Evolutionary conservation across 495 filamentous ascomycete species (phyloP).

Genomic region (Daldinia vernicosa): DNA sequence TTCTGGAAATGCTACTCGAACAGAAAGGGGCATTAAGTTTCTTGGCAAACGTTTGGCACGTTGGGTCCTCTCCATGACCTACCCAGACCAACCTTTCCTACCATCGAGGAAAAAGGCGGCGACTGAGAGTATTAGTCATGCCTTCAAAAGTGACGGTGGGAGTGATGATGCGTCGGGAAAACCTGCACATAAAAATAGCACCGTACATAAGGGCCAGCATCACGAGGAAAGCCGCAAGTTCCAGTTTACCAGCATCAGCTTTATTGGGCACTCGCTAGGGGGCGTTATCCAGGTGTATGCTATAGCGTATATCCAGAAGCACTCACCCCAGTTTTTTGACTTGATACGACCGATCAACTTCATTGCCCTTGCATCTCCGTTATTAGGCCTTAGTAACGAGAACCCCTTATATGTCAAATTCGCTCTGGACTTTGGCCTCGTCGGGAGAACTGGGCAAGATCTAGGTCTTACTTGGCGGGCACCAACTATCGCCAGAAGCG

Average conservation of each 20-base stretch:
- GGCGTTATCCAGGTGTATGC: slow-evolving; percentile 94
- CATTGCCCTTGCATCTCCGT: slow-evolving; percentile 87
- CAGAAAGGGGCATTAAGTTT: slow-evolving; percentile 95
- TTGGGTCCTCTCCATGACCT: slow-evolving; percentile 86
- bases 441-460: slow-evolving; percentile 94
- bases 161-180: slow-evolving; percentile 46
- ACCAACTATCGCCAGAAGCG: slow-evolving; percentile 80
- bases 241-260: slow-evolving; percentile 93
- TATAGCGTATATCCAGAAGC: slow-evolving; percentile 96
- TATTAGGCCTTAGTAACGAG: slow-evolving; percentile 94
- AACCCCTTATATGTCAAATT: slow-evolving; percentile 98
- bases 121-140: slow-evolving; percentile 51
- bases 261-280: slow-evolving; percentile 92
- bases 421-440: slow-evolving; percentile 93
- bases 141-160: slow-evolving; percentile 41
- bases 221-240: slow-evolving; percentile 68
- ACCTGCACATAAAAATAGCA: slow-evolving; percentile 64
- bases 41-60: slow-evolving; percentile 94
- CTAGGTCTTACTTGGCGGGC: slow-evolving; percentile 93
- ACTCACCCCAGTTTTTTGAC: slow-evolving; percentile 90
- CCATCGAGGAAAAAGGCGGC: slow-evolving; percentile 68
- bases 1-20: slow-evolving; percentile 85
- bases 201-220: slow-evolving; percentile 52
- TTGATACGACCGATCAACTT: slow-evolving; percentile 91
- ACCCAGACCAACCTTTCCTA: slow-evolving; percentile 87